These are phyloP conservation scores for Ascochyta viciae-villosae DNA, from an alignment of 2,329 filamentous ascomycete genomes.

Conservation along the genomic window DNA sequence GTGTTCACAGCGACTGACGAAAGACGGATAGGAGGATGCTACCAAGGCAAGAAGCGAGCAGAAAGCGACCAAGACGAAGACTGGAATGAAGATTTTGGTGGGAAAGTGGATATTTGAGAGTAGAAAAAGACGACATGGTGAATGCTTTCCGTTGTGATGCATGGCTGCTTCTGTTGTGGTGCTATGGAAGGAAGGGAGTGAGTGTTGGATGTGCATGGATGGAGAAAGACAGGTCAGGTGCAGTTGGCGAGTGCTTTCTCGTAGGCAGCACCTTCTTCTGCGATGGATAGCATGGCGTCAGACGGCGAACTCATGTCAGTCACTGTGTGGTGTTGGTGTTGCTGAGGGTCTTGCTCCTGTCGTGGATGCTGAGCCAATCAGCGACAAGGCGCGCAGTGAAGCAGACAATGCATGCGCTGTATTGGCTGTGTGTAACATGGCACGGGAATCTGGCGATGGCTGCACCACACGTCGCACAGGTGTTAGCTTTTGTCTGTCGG, in stretches of 20 bases:
- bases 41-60: slow-evolving; percentile 23
- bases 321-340: neutral
- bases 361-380: neutral
- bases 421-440: slow-evolving; percentile 35
- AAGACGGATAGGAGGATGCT: slow-evolving; percentile 17
- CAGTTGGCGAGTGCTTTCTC: neutral
- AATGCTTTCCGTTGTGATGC: slow-evolving; percentile 3
- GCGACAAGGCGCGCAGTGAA: neutral
- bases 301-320: no score
- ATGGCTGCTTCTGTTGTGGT: neutral
- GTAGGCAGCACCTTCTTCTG: neutral
- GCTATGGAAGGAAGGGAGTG: neutral
- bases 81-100: neutral
- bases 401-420: slow-evolving; percentile 22
- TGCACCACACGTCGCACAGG: slow-evolving; percentile 11
- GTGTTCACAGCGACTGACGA: slow-evolving; percentile 12
- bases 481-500: neutral
- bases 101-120: neutral
- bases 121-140: neutral
- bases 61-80: neutral
- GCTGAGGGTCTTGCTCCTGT: neutral
- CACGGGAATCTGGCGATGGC: slow-evolving; percentile 16
- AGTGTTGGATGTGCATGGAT: neutral
- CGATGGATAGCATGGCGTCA: neutral
- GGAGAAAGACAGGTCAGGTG: neutral